Evolutionary conservation across 768 basidiomycete species (phyloP), one percentile per base, ranked within the genome.

Genomic region (Mycena albidolilacea): DNA sequence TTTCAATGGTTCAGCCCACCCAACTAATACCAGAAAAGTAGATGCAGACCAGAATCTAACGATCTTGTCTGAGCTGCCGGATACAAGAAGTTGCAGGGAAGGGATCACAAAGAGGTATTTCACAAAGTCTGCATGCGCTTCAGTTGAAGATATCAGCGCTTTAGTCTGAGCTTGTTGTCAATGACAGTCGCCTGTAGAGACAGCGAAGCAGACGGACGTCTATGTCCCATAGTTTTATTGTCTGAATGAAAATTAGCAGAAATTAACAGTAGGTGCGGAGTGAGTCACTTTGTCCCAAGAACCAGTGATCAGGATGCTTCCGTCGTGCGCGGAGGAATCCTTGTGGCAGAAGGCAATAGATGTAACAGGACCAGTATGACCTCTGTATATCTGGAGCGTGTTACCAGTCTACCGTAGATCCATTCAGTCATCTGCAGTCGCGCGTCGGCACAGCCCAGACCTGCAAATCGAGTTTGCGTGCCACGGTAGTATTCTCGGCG

Each of bases 361-460:
- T 4, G 97, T 97, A 60, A 97, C 95, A 43, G 97, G 97, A 7
- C 94, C 97, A 2, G 88, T 89, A 79, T 99, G 97, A 0, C 96
- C 97, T 77, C 87, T 90, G 83, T 90, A 97, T 19, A 93, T 80
- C 78, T 92, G 91, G 60, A 90, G 78, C 1, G 92, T 94, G 81
- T 92, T 93, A 67, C 96, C 95, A 35, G 93, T 90, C 97, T 99
- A 77, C 62, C 66, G 73, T 41, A 65, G 64, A 69, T 48, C 15
- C 65, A 21, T 66, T 72, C 21, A 35, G 65, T 71, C 60, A 52
- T 30, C 44, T 60, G 39, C 44, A 63, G 37, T 59, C 52, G 52
- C 10, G 62, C 59, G 64, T 69, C 35, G 60, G 68, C 80, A 19
- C 79, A 12, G 23, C 52, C 37, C 70, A 46, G 52, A 96, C 97